Evolutionary conservation across 2,329 filamentous ascomycete genomes (phyloP).

Genomic region (Dactylellina parvicollis): DNA sequence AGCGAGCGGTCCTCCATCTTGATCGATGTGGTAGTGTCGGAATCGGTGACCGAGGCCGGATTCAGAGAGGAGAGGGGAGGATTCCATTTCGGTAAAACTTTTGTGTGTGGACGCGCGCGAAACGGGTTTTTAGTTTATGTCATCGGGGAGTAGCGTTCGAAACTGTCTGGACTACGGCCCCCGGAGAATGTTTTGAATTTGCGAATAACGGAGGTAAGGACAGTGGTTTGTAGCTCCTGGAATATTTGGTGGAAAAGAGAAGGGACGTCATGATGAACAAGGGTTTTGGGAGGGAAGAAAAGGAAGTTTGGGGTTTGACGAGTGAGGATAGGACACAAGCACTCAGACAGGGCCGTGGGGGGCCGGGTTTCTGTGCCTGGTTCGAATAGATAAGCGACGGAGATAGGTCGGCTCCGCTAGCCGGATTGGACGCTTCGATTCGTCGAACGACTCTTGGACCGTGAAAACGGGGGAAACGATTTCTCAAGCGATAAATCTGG

Average conservation of each 20-base stretch:
- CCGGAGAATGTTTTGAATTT: no score
- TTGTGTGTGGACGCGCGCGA: not conserved
- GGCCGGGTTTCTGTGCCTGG: constrained; percentile 15
- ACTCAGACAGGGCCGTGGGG: not conserved
- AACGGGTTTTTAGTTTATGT: not conserved
- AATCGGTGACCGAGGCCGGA: constrained; percentile 30
- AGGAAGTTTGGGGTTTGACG: not conserved
- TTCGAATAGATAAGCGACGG: constrained; percentile 47
- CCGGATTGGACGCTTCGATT: constrained; percentile 7
- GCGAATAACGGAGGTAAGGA: constrained; percentile 17
- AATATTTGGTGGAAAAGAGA: constrained; percentile 3
- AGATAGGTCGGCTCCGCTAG: constrained; percentile 14
- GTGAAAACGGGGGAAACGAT: no score
- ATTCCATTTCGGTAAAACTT: constrained; percentile 12
- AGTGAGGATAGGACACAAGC: constrained; percentile 1
- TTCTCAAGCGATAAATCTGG: no score
- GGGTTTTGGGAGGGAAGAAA: constrained; percentile 4
- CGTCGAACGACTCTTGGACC: not conserved
- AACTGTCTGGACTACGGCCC: no score
- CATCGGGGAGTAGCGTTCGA: constrained; percentile 2
- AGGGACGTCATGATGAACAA: constrained; percentile 36
- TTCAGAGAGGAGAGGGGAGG: constrained; percentile 31
- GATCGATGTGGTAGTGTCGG: constrained; percentile 39
- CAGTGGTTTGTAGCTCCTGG: constrained; percentile 4
- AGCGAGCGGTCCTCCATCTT: constrained; percentile 11